A percentile compares a stretch with the other conserved stretches of the same genome.
Evolutionary conservation across 2,329 filamentous ascomycete genomes (phyloP).

Genomic region (Emmonsiellopsis sp.): DNA sequence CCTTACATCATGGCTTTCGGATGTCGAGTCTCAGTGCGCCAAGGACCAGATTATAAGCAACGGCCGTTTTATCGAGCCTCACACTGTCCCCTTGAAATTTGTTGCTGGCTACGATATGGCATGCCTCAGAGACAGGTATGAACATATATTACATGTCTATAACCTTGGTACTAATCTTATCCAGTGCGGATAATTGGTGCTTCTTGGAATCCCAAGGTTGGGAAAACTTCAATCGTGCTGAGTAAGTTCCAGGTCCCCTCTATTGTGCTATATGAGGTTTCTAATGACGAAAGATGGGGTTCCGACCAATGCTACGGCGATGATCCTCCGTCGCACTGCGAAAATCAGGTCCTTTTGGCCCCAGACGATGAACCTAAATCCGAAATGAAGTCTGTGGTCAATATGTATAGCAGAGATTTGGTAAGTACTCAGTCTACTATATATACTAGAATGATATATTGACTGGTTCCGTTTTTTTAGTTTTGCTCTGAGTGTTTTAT

Average conservation of each 20-base stretch:
- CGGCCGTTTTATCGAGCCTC: constrained; percentile 10
- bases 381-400: constrained; percentile 7
- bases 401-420: constrained; percentile 10
- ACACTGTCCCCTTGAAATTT: constrained; percentile 11
- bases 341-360: constrained; percentile 1
- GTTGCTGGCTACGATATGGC: constrained; percentile 11
- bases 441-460: not conserved
- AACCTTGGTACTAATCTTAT: not conserved
- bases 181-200: constrained; percentile 12
- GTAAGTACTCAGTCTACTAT: constrained; percentile 1
- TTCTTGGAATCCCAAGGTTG: constrained; percentile 12
- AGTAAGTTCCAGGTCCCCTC: not conserved
- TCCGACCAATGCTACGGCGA: constrained; percentile 8
- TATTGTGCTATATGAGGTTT: not conserved
- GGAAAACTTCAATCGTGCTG: constrained; percentile 8
- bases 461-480: constrained; percentile 4
- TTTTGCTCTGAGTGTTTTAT: constrained; percentile 15
- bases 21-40: constrained; percentile 8
- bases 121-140: constrained; percentile 11
- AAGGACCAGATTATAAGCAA: constrained; percentile 8
- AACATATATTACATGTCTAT: not conserved
- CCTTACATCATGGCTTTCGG: constrained; percentile 10
- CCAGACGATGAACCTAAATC: constrained; percentile 1
- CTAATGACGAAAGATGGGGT: constrained; percentile 4
- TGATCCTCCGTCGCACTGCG: constrained; percentile 7